phyloP scores from a whole-genome alignment of 768 basidiomycete genomes.

The Xerocomus brunneocitrinus region DNA sequence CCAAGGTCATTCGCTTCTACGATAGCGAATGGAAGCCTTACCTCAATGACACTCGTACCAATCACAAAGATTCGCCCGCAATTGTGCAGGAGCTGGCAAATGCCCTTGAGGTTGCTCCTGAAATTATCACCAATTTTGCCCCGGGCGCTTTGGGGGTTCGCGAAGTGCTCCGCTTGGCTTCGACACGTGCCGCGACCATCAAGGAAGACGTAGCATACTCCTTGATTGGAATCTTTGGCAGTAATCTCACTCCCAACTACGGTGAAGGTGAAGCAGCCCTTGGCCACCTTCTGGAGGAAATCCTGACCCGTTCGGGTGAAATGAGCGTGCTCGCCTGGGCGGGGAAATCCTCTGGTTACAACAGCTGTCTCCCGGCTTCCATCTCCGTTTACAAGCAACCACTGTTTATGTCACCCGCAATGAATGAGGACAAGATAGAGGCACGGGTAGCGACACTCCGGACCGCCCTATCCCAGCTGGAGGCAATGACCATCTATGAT shows the following conservation, averaged over 20 bases:
- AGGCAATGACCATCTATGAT: slow-evolving; percentile 2
- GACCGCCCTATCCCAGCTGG: not conserved
- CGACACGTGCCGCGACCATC: slow-evolving; percentile 3
- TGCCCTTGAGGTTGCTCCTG: slow-evolving; percentile 4
- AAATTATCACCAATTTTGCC: slow-evolving; percentile 4
- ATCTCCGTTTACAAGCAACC: slow-evolving; percentile 2
- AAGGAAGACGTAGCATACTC: slow-evolving; percentile 9
- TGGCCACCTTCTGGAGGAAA: slow-evolving; percentile 8
- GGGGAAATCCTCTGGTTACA: slow-evolving; percentile 3
- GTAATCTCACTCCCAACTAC: slow-evolving; percentile 5
- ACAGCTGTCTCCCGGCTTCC: slow-evolving; percentile 7
- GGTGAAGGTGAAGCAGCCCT: slow-evolving; percentile 10
- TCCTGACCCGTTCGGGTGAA: slow-evolving; percentile 4
- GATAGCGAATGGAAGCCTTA: slow-evolving; percentile 11
- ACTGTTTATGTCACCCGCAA: not conserved
- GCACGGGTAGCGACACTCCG: not conserved
- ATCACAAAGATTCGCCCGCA: slow-evolving; percentile 7
- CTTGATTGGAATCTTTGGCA: slow-evolving; percentile 6
- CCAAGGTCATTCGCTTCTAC: slow-evolving; percentile 10
- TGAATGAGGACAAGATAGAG: slow-evolving; percentile 1
- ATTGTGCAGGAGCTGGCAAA: slow-evolving; percentile 7
- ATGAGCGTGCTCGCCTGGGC: slow-evolving; percentile 3
- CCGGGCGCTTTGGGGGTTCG: slow-evolving; percentile 1
- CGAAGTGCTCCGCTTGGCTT: slow-evolving; percentile 7
- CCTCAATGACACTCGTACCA: slow-evolving; percentile 1